A percentile compares a stretch with the other conserved stretches of the same genome.
These are phyloP conservation scores for Macaranga tanarius DNA, from an alignment of 441 rosid genomes.

Conservation along the genomic window DNA sequence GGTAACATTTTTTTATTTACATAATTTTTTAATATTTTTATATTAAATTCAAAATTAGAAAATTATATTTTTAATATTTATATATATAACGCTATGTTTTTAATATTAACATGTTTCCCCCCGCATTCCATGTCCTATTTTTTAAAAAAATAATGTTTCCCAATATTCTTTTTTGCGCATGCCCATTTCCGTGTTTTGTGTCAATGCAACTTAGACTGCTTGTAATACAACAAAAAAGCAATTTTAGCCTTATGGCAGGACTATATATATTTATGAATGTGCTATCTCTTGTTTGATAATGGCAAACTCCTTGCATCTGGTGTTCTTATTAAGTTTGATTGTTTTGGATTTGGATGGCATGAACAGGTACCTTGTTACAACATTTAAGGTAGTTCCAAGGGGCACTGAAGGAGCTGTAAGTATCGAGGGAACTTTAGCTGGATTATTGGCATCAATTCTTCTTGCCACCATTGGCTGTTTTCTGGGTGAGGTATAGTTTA, in stretches of 20 bases:
- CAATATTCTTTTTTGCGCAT: too few species aligned
- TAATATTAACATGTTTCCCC: too few species aligned
- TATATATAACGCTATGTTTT: too few species aligned
- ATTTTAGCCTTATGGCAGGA: not conserved
- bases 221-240: not conserved
- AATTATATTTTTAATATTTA: too few species aligned
- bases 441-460: conserved; percentile 68
- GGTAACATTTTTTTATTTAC: too few species aligned
- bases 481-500: conserved; percentile 59
- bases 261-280: not conserved
- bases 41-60: too few species aligned
- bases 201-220: too few species aligned
- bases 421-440: conserved; percentile 88
- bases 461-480: conserved; percentile 70
- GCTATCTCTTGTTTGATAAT: not conserved
- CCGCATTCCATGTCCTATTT: too few species aligned
- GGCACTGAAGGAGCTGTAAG: conserved; percentile 98
- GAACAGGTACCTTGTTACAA: conserved; percentile 76
- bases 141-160: too few species aligned
- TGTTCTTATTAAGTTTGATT: not conserved
- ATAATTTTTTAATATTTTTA: too few species aligned
- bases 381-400: conserved; percentile 81
- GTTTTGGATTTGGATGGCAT: conserved; percentile 5
- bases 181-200: too few species aligned
- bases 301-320: not conserved